phyloP scores from a whole-genome alignment of 2,329 filamentous ascomycete species.

The Paraconiothyrium brasiliense region DNA sequence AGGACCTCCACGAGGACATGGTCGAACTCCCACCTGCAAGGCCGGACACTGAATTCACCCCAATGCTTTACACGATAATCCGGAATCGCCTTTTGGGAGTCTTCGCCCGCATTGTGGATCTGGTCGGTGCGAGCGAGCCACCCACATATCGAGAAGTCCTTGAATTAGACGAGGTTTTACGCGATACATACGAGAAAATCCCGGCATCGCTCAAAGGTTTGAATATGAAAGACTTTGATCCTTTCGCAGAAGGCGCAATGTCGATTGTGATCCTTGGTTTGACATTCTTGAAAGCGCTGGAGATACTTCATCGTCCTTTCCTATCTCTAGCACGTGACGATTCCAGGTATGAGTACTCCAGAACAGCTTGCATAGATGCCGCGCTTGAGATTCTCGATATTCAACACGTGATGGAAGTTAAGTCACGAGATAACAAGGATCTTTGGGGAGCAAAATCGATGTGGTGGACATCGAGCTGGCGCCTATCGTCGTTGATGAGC shows the following conservation, averaged over 20 bases:
- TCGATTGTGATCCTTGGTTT: conserved; percentile 43
- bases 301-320: conserved; percentile 51
- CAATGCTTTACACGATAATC: conserved; percentile 37
- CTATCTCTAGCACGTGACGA: conserved; percentile 48
- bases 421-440: conserved; percentile 52
- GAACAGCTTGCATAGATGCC: conserved; percentile 56
- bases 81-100: conserved; percentile 34
- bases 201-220: conserved; percentile 30
- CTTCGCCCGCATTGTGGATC: conserved; percentile 41
- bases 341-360: conserved; percentile 51
- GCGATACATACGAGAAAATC: conserved; percentile 31
- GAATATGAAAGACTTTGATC: conserved; percentile 24
- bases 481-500: conserved; percentile 54
- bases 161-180: conserved; percentile 37
- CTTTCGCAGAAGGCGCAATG: conserved; percentile 29
- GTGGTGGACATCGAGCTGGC: conserved; percentile 55
- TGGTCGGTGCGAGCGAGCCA: conserved; percentile 36
- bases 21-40: conserved; percentile 40
- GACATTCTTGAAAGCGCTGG: conserved; percentile 43
- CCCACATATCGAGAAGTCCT: conserved; percentile 42
- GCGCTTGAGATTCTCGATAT: conserved; percentile 55
- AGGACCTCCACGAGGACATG: conserved; percentile 52
- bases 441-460: conserved; percentile 36
- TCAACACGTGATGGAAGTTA: conserved; percentile 55
- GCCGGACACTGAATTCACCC: conserved; percentile 38